Percentiles rank a stretch among this genome's conserved stretches.
These are phyloP conservation scores for Cercospora brassicicola DNA, from an alignment of 2,329 filamentous ascomycete genomes.

Conservation along the genomic window DNA sequence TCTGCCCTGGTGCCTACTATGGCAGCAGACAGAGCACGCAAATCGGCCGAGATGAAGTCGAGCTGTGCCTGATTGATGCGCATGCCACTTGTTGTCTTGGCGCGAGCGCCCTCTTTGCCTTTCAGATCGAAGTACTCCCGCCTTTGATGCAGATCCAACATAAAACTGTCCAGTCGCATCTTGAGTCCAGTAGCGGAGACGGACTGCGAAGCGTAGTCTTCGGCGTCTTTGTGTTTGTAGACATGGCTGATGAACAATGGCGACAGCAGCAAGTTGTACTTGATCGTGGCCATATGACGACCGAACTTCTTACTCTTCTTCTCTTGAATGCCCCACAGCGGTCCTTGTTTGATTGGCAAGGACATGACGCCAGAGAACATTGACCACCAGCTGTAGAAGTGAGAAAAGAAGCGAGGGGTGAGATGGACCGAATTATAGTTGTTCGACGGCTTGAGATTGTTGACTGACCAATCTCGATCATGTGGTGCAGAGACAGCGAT, in stretches of 20 bases:
- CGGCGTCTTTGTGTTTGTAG: constrained; percentile 95
- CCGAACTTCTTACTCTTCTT: constrained; percentile 99
- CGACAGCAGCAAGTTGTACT: constrained; percentile 90
- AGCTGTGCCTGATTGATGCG: constrained; percentile 93
- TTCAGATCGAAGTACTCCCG: constrained; percentile 86
- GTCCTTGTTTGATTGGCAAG: constrained; percentile 87
- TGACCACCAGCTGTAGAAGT: constrained; percentile 98
- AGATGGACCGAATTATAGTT: constrained; percentile 98
- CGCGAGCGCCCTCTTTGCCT: constrained; percentile 64
- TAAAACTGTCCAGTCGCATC: constrained; percentile 92
- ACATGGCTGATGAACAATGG: constrained; percentile 94
- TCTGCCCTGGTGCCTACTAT: constrained; percentile 78
- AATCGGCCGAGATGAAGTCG: constrained; percentile 86
- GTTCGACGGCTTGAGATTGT: constrained; percentile 71
- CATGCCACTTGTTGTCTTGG: constrained; percentile 84
- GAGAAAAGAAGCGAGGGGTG: constrained; percentile 92
- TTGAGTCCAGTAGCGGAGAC: constrained; percentile 96
- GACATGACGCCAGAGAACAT: constrained; percentile 95
- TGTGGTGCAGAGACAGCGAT: constrained; percentile 85
- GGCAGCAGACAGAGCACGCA: constrained; percentile 87
- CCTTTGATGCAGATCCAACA: constrained; percentile 92
- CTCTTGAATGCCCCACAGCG: constrained; percentile 85
- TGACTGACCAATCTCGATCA: constrained; percentile 80
- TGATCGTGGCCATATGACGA: constrained; percentile 94
- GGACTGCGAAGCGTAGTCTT: constrained; percentile 74